These are phyloP conservation scores for Auricularia sp. DNA, from an alignment of 768 basidiomycete species.

Conservation along the genomic window DNA sequence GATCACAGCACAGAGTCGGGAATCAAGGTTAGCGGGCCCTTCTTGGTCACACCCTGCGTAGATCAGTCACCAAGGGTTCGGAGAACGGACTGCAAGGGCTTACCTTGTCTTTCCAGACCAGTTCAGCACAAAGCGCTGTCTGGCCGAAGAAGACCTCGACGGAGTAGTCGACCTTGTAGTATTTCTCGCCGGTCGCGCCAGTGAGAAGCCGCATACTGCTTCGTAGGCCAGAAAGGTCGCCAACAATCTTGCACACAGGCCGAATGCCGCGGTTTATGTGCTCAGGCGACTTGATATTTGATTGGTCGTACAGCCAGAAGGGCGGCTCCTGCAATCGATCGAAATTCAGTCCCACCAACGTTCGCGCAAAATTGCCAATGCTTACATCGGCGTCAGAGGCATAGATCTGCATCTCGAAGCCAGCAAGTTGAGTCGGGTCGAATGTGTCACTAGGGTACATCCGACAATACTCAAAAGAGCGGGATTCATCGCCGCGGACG, in stretches of 20 bases:
- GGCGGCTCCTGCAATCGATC: neutral
- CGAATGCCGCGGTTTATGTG: neutral
- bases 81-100: neutral
- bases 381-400: neutral
- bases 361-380: neutral
- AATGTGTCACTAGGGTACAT: neutral
- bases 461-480: neutral
- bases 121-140: constrained; percentile 2
- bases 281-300: neutral
- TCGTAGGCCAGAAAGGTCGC: constrained; percentile 1
- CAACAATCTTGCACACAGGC: constrained; percentile 2
- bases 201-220: neutral
- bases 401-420: constrained; percentile 1
- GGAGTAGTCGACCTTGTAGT: neutral
- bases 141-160: constrained; percentile 1
- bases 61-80: too few relatives aligned
- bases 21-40: neutral
- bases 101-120: constrained; percentile 4
- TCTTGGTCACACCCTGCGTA: neutral
- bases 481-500: neutral
- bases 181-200: neutral
- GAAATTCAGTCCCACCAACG: neutral
- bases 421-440: neutral
- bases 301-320: neutral
- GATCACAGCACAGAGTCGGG: neutral